A percentile compares a stretch with the other conserved stretches of the same genome.
phyloP scores from a whole-genome alignment of 495 filamentous ascomycete species.

The Coniosporium apollinis region DNA sequence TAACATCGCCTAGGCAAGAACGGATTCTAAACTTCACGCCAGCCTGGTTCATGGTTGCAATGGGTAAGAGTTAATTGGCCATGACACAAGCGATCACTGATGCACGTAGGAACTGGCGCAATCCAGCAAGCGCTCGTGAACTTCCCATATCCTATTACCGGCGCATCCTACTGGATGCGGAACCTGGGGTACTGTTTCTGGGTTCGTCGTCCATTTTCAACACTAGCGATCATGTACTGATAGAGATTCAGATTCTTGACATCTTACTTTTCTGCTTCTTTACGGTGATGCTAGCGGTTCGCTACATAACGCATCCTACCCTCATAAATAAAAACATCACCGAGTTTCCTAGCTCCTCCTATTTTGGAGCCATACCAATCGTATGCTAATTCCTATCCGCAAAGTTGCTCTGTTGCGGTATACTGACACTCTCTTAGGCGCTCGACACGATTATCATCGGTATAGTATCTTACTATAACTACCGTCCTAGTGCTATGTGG shows the following conservation, averaged over 20 bases:
- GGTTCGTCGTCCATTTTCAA: background rate
- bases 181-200: slow-evolving; percentile 4
- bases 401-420: too few species aligned
- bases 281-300: background rate
- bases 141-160: slow-evolving; percentile 3
- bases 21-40: slow-evolving; percentile 2
- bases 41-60: slow-evolving; percentile 3
- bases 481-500: slow-evolving; percentile 1
- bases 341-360: slow-evolving; percentile 2
- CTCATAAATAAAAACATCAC: background rate
- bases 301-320: slow-evolving; percentile 1
- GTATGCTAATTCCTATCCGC: too few species aligned
- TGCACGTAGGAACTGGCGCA: background rate
- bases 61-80: slow-evolving; percentile 3
- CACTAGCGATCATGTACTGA: background rate
- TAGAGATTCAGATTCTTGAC: background rate
- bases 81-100: too few species aligned
- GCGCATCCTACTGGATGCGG: background rate
- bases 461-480: slow-evolving; percentile 1
- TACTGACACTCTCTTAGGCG: too few species aligned
- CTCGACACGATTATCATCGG: slow-evolving; percentile 4
- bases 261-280: slow-evolving; percentile 3
- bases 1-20: slow-evolving; percentile 3
- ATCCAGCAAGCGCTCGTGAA: slow-evolving; percentile 2
- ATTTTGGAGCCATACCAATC: slow-evolving; percentile 2